phyloP scores from a whole-genome alignment of 371 early-diverging fungal genomes.

The Syncephalastrum sp. region DNA sequence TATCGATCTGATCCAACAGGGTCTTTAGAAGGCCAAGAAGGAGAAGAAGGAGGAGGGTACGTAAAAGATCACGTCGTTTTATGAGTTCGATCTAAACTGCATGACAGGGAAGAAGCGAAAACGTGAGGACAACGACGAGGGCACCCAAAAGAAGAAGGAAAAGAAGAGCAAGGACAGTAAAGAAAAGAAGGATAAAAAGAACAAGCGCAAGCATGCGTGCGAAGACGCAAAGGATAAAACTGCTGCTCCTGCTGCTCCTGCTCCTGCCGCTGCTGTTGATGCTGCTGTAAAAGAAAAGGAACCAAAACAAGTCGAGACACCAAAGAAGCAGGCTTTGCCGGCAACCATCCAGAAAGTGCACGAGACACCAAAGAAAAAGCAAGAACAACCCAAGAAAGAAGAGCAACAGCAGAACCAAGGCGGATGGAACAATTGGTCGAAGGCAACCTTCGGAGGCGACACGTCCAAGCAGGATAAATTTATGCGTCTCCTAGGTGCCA shows the following conservation, averaged over 20 bases:
- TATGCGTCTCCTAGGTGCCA: constrained; percentile 46
- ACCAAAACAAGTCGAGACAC: not conserved
- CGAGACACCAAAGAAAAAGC: not conserved
- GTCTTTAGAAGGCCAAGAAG: no score
- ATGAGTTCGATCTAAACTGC: no score
- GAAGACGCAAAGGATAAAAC: not conserved
- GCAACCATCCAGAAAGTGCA: not conserved
- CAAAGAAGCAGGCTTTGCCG: not conserved
- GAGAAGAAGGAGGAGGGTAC: no score
- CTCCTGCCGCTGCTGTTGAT: no score
- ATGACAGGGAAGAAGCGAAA: constrained; percentile 7
- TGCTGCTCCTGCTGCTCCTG: not conserved
- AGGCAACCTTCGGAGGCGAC: constrained; percentile 50
- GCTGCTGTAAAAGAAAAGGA: not conserved
- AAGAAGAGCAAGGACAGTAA: constrained; percentile 15
- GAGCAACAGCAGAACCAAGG: constrained; percentile 5
- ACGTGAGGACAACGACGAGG: constrained; percentile 6
- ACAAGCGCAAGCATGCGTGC: constrained; percentile 18
- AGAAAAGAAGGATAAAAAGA: constrained; percentile 10
- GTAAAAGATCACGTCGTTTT: no score
- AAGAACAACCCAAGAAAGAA: not conserved
- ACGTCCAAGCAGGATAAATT: constrained; percentile 45
- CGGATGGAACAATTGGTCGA: constrained; percentile 54
- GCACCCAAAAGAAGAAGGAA: constrained; percentile 18
- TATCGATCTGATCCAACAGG: no score